A percentile compares a stretch with the other conserved stretches of the same genome.
phyloP scores from a whole-genome alignment of 83 land plant genomes.

The Picea mariana region DNA sequence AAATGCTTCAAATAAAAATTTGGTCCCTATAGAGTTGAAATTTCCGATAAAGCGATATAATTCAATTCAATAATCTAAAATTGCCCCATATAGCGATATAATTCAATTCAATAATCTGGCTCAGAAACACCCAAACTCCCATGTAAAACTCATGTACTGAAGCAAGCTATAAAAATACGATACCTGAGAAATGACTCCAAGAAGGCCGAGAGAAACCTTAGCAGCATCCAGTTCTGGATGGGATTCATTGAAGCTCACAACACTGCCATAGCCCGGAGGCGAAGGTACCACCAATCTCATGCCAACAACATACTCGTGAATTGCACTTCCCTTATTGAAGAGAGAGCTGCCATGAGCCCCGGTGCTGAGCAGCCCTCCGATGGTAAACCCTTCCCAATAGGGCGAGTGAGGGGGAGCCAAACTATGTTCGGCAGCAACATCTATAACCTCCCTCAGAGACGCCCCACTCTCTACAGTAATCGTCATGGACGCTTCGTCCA shows the following conservation, averaged over 20 bases:
- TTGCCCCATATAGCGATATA: too few species aligned
- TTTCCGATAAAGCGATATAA: too few species aligned
- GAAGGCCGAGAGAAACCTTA: slow-evolving; percentile 64
- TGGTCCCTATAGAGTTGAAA: too few species aligned
- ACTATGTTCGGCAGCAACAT: slow-evolving; percentile 40
- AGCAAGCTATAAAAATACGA: too few species aligned
- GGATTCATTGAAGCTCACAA: slow-evolving; percentile 19
- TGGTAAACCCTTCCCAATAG: slow-evolving; percentile 68
- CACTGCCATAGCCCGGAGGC: slow-evolving; percentile 39
- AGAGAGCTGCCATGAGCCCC: slow-evolving; percentile 80
- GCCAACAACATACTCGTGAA: slow-evolving; percentile 66
- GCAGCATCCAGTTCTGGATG: slow-evolving; percentile 49
- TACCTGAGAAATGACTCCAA: slow-evolving; percentile 63
- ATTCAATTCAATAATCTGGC: too few species aligned
- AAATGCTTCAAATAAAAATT: too few species aligned
- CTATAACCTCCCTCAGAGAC: slow-evolving; percentile 39
- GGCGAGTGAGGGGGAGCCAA: slow-evolving; percentile 69
- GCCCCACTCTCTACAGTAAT: slow-evolving; percentile 65
- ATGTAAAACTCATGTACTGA: too few species aligned
- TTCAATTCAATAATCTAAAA: too few species aligned
- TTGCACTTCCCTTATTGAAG: slow-evolving; percentile 58
- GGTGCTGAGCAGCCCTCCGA: slow-evolving; percentile 65
- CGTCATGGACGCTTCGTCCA: slow-evolving; percentile 27
- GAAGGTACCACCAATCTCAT: slow-evolving; percentile 51
- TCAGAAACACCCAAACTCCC: too few species aligned